Conservation (phyloP, 129 eudicot genomes). For the Oenanthe sinensis region DNA sequence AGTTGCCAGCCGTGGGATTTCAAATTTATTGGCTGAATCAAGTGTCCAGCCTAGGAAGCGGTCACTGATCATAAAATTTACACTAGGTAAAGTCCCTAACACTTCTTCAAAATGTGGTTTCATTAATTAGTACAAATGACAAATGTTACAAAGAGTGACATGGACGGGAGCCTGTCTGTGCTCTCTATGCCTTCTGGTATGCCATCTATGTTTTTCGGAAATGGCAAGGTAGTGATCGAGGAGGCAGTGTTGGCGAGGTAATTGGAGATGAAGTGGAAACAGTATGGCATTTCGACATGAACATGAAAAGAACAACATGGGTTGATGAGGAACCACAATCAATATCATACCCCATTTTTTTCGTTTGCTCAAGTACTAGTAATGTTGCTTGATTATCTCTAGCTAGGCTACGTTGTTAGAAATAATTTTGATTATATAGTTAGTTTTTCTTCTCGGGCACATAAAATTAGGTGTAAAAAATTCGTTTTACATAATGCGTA, state of each 20-base stretch:
- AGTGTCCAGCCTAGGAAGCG: slow-evolving; percentile 67
- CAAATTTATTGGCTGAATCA: slow-evolving; percentile 37
- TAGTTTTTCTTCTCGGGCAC: too few relatives aligned
- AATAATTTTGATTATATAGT: too few relatives aligned
- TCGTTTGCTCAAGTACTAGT: too few relatives aligned
- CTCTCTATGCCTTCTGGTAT: slow-evolving; percentile 53
- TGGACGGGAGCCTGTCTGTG: slow-evolving; percentile 71
- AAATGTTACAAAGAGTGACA: slow-evolving; percentile 49
- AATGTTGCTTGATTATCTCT: background rate
- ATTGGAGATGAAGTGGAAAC: slow-evolving; percentile 45
- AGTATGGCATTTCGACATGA: slow-evolving; percentile 85
- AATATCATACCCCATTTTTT: background rate
- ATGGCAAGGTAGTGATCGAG: slow-evolving; percentile 35
- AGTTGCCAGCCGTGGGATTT: slow-evolving; percentile 51
- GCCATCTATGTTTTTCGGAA: slow-evolving; percentile 29
- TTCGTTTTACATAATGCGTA: too few relatives aligned
- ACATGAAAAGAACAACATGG: slow-evolving; percentile 53
- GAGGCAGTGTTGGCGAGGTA: slow-evolving; percentile 19
- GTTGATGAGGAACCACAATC: background rate
- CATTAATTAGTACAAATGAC: slow-evolving; percentile 35
- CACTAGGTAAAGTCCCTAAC: slow-evolving; percentile 18
- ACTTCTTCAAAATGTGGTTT: slow-evolving; percentile 50
- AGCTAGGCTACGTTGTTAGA: too few relatives aligned
- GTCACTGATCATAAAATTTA: slow-evolving; percentile 45
- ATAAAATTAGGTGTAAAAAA: too few relatives aligned